Base-by-base conservation (phyloP, 1,139 yeast genomes). In the Lodderomyces jiufengensis region DNA sequence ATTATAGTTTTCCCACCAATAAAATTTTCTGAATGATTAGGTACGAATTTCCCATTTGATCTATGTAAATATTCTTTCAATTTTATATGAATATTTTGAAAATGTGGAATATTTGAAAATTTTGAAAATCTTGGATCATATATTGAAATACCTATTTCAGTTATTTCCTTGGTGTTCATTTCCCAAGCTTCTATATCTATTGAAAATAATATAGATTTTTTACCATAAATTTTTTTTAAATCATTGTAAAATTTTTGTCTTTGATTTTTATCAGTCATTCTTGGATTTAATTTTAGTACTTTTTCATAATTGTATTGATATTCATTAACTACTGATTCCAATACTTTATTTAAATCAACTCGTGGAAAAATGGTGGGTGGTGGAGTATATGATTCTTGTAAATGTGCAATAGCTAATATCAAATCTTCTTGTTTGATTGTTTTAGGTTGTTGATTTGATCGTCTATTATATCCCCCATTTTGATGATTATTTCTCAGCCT, bases 161-260 rank as follows among this genome's bases (percentile, higher is more conserved):
- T 81, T 15, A 83, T 63, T 9, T 59, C 43, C 12, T 59, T 48
- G 8, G 57, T 61, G 41, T 70, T 55, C 12, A 57, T 48, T 48
- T 84, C 94, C 63, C 66, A 80, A 4, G 84, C 82, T 52, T 84
- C 92, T 9, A 81, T 64, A 52, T 84, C 92, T 14, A 84, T 56
- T 14, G 80, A 70, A 32, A 80, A 60, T 12, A 79, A 59, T 0
- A 66, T 63, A 24, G 63, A 54, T 21, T 57, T 49, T n/a, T 63
- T 48, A 9, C 57, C 52, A 39, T 56, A 60, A 1, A 63, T 61
- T 13, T 32, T 10, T 32, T 23, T 29, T 14, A 42, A 18, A 18
- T 18, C 20, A 10, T 28, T 30, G 8, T 38, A 28, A 13, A 40
- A 33, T 16, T 32, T 21, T 3, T 21, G 24, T 14, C 36, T 24